These are phyloP conservation scores for Xylaria sp. DNA, from an alignment of 2,329 filamentous ascomycete genomes.

Conservation along the genomic window DNA sequence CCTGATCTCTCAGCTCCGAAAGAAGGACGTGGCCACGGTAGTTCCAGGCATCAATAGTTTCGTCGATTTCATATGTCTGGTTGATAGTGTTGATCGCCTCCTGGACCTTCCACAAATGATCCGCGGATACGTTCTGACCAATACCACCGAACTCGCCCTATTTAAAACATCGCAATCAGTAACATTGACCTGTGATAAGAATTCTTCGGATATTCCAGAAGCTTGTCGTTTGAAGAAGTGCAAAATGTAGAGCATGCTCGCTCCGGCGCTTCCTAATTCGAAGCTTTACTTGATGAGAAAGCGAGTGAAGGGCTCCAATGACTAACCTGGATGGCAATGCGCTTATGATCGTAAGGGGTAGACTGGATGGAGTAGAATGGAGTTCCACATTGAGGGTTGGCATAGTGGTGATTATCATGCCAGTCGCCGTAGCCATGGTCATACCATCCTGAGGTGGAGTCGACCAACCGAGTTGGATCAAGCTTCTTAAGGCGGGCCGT, in stretches of 20 bases:
- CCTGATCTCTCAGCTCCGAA: slow-evolving; percentile 69
- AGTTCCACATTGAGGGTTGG: slow-evolving; percentile 75
- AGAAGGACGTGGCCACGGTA: slow-evolving; percentile 71
- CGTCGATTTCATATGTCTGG: slow-evolving; percentile 74
- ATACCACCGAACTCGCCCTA: slow-evolving; percentile 77
- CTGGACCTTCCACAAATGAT: slow-evolving; percentile 74
- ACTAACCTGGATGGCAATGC: slow-evolving; percentile 69
- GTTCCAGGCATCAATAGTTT: slow-evolving; percentile 70
- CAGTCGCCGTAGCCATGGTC: slow-evolving; percentile 77
- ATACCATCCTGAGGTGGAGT: slow-evolving; percentile 72
- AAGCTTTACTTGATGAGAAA: not conserved
- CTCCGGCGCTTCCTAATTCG: not conserved
- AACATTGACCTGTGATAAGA: not conserved
- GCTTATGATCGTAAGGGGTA: slow-evolving; percentile 64
- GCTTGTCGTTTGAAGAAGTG: not conserved
- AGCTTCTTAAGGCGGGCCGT: slow-evolving; percentile 64
- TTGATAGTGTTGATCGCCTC: slow-evolving; percentile 69
- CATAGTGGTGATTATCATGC: slow-evolving; percentile 77
- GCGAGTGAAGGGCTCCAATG: not conserved
- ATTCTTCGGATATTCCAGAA: not conserved
- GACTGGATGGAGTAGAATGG: slow-evolving; percentile 72
- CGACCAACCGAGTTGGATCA: slow-evolving; percentile 72
- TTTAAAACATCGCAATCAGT: not conserved
- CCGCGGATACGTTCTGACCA: slow-evolving; percentile 71
- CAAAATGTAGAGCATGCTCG: not conserved